Conservation (phyloP, 176 grass and related monocot species). For the Urochloa ruziziensis region DNA sequence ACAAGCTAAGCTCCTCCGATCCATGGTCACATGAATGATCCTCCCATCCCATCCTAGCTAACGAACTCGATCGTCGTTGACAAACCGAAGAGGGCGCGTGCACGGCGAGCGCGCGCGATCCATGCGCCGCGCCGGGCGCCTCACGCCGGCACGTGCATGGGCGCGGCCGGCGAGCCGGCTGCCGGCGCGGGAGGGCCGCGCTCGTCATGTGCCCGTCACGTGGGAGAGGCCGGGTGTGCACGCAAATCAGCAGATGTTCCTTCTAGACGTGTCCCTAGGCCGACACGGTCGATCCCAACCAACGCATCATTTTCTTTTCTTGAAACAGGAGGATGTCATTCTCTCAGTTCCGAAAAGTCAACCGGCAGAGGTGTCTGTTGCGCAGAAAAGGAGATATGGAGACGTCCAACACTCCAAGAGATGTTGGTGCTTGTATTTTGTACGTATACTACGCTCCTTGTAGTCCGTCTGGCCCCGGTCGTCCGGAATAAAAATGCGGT, state of each 20-base stretch:
- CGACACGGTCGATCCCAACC: conserved; percentile 3
- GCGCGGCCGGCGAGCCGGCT: conserved; percentile 40
- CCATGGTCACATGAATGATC: not conserved
- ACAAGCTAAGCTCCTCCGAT: not conserved
- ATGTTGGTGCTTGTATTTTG: not conserved
- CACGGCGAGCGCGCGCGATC: not conserved
- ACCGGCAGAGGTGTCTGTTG: not conserved
- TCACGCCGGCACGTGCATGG: conserved; percentile 11
- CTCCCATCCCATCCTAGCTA: not conserved
- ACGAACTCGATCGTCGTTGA: conserved; percentile 12
- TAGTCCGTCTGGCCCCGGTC: too few relatives aligned
- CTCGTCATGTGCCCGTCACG: conserved; percentile 47
- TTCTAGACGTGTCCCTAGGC: conserved; percentile 8
- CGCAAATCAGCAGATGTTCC: not conserved
- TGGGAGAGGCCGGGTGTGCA: conserved; percentile 2
- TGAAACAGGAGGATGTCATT: not conserved
- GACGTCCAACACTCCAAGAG: not conserved
- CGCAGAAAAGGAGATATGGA: not conserved
- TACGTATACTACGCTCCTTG: not conserved
- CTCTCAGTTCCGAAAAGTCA: not conserved
- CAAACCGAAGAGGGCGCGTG: not conserved
- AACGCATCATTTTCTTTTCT: not conserved
- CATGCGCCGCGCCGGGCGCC: not conserved
- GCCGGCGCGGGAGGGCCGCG: not conserved
- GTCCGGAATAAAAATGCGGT: not conserved